phyloP scores from a whole-genome alignment of 2,329 filamentous ascomycete genomes.

The Beauveria sp. region DNA sequence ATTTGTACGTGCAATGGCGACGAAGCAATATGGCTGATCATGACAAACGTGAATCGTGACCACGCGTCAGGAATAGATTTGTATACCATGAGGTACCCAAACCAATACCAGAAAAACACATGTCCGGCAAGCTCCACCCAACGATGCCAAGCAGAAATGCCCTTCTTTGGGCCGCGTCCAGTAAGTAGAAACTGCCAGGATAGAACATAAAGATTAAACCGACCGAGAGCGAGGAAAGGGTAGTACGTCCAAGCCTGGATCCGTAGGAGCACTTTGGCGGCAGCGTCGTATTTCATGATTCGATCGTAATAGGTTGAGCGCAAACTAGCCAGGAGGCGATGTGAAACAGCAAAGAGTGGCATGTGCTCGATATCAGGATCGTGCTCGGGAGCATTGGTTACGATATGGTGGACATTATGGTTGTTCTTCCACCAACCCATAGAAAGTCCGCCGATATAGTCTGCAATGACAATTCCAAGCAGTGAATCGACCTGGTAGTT shows the following conservation, averaged over 20 bases:
- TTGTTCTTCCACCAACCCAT: constrained; percentile 96
- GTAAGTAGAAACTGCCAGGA: constrained; percentile 71
- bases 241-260: constrained; percentile 81
- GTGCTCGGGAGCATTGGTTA: constrained; percentile 91
- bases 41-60: constrained; percentile 64
- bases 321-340: constrained; percentile 66
- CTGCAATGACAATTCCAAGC: constrained; percentile 84
- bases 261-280: constrained; percentile 62
- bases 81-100: constrained; percentile 76
- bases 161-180: constrained; percentile 63
- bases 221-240: constrained; percentile 68
- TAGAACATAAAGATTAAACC: constrained; percentile 80
- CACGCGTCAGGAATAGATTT: constrained; percentile 60
- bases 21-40: constrained; percentile 74
- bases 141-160: constrained; percentile 75
- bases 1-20: constrained; percentile 84
- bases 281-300: constrained; percentile 68
- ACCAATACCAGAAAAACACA: constrained; percentile 79
- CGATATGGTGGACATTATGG: constrained; percentile 94
- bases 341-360: constrained; percentile 81
- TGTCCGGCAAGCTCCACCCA: constrained; percentile 73
- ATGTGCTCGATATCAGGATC: constrained; percentile 92
- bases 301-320: constrained; percentile 78
- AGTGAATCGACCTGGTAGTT: constrained; percentile 73
- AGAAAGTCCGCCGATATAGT: constrained; percentile 82